Conservation (phyloP, 2,329 filamentous ascomycete species). For the Didymella sp. region DNA sequence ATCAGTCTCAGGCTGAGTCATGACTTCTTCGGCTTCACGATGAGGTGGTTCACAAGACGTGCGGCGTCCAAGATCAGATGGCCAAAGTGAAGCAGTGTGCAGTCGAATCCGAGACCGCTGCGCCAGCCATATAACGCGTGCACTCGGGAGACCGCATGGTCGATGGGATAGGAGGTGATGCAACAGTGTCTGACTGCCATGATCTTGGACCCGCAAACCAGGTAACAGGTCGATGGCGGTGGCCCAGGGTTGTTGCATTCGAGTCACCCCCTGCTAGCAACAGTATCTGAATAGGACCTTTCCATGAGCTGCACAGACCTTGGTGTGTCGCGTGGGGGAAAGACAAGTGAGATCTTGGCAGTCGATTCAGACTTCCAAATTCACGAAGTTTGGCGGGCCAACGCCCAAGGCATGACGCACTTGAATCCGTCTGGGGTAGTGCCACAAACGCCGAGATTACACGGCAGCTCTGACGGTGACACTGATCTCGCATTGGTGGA, state of each 20-base stretch:
- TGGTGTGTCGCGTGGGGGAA: slow-evolving; percentile 37
- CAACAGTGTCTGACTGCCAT: slow-evolving; percentile 33
- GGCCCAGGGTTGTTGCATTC: slow-evolving; percentile 14
- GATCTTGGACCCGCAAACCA: slow-evolving; percentile 22
- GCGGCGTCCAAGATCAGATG: slow-evolving; percentile 3
- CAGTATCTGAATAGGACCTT: slow-evolving; percentile 16
- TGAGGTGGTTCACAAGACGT: not conserved
- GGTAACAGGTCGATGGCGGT: slow-evolving; percentile 21
- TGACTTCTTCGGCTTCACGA: not conserved
- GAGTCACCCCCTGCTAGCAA: slow-evolving; percentile 23
- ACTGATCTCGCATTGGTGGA: slow-evolving; percentile 50
- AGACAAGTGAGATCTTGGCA: slow-evolving; percentile 38
- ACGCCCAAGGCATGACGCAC: slow-evolving; percentile 42
- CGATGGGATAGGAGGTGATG: slow-evolving; percentile 23
- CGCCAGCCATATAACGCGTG: slow-evolving; percentile 22
- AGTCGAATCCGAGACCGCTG: slow-evolving; percentile 18
- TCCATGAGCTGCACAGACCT: slow-evolving; percentile 28
- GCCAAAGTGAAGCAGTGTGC: slow-evolving; percentile 2
- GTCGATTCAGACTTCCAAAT: slow-evolving; percentile 23
- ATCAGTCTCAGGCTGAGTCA: slow-evolving; percentile 10
- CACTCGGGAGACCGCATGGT: slow-evolving; percentile 22
- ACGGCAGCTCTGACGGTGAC: slow-evolving; percentile 37
- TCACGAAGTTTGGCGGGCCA: slow-evolving; percentile 28
- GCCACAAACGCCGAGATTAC: slow-evolving; percentile 43
- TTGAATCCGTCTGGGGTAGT: slow-evolving; percentile 37